These are phyloP conservation scores for Plectranthus barbatus DNA, from an alignment of 257 asterid species.

Conservation along the genomic window DNA sequence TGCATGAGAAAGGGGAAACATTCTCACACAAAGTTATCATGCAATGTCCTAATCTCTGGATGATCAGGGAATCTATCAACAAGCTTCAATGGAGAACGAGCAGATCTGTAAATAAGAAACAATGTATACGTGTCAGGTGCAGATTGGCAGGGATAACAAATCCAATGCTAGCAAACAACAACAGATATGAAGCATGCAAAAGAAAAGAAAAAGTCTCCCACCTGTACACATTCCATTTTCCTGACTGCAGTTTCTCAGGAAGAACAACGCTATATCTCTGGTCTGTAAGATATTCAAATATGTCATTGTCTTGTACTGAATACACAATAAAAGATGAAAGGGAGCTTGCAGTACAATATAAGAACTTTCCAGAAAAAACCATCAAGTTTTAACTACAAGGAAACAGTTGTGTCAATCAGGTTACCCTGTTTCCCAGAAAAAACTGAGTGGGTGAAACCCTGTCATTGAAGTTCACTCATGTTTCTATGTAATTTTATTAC, in stretches of 20 bases:
- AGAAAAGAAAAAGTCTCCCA: conserved; percentile 18
- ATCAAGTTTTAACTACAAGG: neutral
- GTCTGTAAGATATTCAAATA: conserved; percentile 36
- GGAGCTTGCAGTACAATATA: neutral
- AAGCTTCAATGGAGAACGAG: conserved; percentile 73
- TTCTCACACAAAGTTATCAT: conserved; percentile 82
- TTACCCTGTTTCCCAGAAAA: neutral
- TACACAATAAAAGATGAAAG: neutral
- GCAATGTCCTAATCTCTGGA: conserved; percentile 82
- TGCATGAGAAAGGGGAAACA: conserved; percentile 6
- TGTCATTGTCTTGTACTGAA: conserved; percentile 7
- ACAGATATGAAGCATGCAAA: neutral
- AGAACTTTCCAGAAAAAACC: neutral
- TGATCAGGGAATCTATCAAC: conserved; percentile 60
- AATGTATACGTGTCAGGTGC: conserved; percentile 4
- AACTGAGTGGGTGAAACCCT: neutral
- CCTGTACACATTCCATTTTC: conserved; percentile 98
- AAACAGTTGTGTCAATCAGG: neutral
- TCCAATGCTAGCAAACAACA: neutral
- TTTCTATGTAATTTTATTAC: neutral
- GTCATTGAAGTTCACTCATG: neutral
- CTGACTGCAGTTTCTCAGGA: conserved; percentile 88
- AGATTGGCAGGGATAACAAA: neutral
- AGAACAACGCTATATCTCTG: conserved; percentile 75
- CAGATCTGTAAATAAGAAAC: conserved; percentile 48